Percentiles rank a stretch among this genome's conserved stretches.
Evolutionary conservation across 1,139 yeast genomes (phyloP).

Genomic region (Hyphopichia fennica): DNA sequence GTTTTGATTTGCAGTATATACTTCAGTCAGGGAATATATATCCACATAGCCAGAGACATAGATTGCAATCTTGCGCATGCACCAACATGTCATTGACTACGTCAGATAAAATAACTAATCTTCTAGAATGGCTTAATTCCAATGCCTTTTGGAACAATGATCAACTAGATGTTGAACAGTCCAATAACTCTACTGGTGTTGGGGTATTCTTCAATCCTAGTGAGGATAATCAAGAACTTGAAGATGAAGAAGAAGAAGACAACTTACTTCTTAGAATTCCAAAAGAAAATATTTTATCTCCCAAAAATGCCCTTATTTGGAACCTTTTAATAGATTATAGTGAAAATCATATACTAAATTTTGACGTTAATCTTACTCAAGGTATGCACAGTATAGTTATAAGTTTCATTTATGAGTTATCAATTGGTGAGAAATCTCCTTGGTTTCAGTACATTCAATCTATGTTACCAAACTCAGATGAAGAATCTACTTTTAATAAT

Average conservation of each 20-base stretch:
- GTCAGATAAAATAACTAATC: background rate
- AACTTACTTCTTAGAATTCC: conserved; percentile 46
- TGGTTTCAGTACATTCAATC: conserved; percentile 70
- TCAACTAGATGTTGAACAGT: conserved; percentile 44
- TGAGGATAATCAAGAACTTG: conserved; percentile 25
- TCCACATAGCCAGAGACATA: too few species aligned
- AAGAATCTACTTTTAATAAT: conserved; percentile 17
- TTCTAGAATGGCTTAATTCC: conserved; percentile 43
- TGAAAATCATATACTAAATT: conserved; percentile 12
- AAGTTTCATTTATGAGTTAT: conserved; percentile 69
- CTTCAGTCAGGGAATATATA: too few species aligned
- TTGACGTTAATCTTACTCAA: conserved; percentile 31
- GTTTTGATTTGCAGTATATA: too few species aligned
- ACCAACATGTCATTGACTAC: conserved; percentile 4
- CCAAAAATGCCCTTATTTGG: conserved; percentile 63
- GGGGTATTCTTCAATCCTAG: conserved; percentile 57
- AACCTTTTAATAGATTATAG: conserved; percentile 63
- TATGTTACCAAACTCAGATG: conserved; percentile 38
- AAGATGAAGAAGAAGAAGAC: conserved; percentile 23
- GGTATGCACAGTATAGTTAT: conserved; percentile 70
- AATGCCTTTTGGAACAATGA: conserved; percentile 53
- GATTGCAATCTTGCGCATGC: too few species aligned
- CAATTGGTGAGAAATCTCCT: conserved; percentile 57
- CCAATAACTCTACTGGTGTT: conserved; percentile 58
- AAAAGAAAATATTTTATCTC: conserved; percentile 54